phyloP scores from a whole-genome alignment of 2,329 filamentous ascomycete species.

The Davidsoniella australis region DNA sequence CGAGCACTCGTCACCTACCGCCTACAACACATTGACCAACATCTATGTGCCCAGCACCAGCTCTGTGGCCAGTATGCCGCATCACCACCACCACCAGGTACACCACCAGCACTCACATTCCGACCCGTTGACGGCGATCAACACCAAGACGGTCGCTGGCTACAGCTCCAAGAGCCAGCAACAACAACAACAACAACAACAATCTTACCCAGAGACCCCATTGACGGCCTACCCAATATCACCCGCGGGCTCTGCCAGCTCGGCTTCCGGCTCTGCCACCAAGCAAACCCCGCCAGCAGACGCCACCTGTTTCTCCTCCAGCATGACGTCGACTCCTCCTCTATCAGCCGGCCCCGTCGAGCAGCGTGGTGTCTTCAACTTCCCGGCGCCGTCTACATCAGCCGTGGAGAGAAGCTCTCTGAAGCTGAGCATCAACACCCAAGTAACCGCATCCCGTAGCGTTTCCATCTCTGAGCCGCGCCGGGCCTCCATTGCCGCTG shows the following conservation, averaged over 20 bases:
- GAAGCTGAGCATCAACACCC: conserved; percentile 13
- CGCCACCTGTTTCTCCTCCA: conserved; percentile 33
- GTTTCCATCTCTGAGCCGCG: conserved; percentile 4
- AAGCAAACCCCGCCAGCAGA: conserved; percentile 16
- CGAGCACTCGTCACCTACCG: conserved; percentile 41
- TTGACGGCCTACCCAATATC: conserved; percentile 33
- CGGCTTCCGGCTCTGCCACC: no score
- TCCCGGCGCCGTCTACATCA: not conserved
- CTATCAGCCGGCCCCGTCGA: conserved; percentile 37
- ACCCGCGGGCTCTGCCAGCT: conserved; percentile 19
- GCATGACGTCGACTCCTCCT: conserved; percentile 42
- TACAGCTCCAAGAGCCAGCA: no score
- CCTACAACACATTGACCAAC: conserved; percentile 50
- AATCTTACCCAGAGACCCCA: conserved; percentile 34
- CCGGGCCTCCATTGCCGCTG: conserved; percentile 1
- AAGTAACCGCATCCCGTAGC: conserved; percentile 5
- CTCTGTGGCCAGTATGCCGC: conserved; percentile 14
- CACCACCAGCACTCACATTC: not conserved
- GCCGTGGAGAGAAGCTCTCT: not conserved
- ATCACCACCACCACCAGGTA: conserved; percentile 25
- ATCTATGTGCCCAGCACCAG: conserved; percentile 27
- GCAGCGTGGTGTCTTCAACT: conserved; percentile 9
- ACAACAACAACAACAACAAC: no score
- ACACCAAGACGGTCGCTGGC: conserved; percentile 19
- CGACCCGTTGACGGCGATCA: conserved; percentile 9